phyloP scores from a whole-genome alignment of 2,329 filamentous ascomycete species.

The Ophiocordyceps camponoti-saundersi region DNA sequence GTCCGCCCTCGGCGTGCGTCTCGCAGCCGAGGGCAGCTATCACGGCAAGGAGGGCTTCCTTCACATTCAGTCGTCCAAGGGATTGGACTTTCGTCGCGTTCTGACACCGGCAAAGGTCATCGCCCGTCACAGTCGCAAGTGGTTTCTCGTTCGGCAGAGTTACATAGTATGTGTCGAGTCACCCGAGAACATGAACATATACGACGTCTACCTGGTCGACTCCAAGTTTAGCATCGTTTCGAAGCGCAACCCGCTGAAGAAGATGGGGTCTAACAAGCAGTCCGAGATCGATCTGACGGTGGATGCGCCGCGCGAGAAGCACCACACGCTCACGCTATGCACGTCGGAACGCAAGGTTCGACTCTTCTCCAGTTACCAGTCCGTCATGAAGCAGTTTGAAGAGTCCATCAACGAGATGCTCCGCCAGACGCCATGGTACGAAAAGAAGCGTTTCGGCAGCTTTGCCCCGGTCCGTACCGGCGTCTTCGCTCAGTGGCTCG shows the following conservation, averaged over 20 bases:
- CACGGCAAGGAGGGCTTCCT: conserved; percentile 95
- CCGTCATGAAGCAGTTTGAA: conserved; percentile 80
- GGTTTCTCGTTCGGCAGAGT: conserved; percentile 95
- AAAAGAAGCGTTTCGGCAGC: conserved; percentile 74
- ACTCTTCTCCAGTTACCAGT: conserved; percentile 78
- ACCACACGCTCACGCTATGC: conserved; percentile 74
- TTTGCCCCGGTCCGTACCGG: conserved; percentile 79
- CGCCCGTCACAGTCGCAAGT: conserved; percentile 75
- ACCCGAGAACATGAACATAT: conserved; percentile 95
- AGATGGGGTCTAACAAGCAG: conserved; percentile 39
- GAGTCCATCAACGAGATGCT: conserved; percentile 83
- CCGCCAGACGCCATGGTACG: conserved; percentile 64
- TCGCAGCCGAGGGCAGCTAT: conserved; percentile 90
- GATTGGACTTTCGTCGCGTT: conserved; percentile 68
- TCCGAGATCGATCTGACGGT: conserved; percentile 23
- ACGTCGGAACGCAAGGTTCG: conserved; percentile 90
- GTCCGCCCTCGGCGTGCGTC: conserved; percentile 79
- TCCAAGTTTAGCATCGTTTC: conserved; percentile 68
- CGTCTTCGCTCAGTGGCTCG: conserved; percentile 89
- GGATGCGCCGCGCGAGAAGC: conserved; percentile 31
- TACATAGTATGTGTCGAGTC: conserved; percentile 98
- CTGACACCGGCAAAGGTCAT: conserved; percentile 65
- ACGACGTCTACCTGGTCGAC: conserved; percentile 96
- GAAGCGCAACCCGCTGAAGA: conserved; percentile 42
- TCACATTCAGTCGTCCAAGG: conserved; percentile 81